These are phyloP conservation scores for Dendrocalamus sinicus DNA, from an alignment of 176 grass and related monocot species.

Conservation along the genomic window DNA sequence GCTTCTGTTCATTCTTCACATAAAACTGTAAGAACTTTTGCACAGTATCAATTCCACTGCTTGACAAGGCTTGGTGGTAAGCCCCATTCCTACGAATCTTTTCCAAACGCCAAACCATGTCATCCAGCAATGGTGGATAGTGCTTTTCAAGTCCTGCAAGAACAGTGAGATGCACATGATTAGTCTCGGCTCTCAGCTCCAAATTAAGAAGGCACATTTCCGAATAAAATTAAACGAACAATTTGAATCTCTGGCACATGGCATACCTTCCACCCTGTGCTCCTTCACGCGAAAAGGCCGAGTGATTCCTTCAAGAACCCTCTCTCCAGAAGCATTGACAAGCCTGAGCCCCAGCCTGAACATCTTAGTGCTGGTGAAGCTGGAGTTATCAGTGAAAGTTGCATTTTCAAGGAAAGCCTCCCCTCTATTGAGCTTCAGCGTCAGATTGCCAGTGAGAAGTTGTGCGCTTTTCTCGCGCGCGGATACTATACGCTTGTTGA, in stretches of 20 bases:
- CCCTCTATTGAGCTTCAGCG: constrained; percentile 53
- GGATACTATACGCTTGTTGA: constrained; percentile 51
- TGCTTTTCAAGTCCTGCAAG: constrained; percentile 59
- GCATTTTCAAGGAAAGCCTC: constrained; percentile 52
- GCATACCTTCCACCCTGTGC: constrained; percentile 60
- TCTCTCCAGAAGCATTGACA: constrained; percentile 35
- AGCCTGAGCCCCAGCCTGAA: constrained; percentile 66
- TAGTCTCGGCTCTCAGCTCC: not conserved
- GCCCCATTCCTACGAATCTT: constrained; percentile 42
- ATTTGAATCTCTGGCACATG: not conserved
- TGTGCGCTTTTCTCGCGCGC: constrained; percentile 49
- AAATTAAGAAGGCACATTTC: constrained; percentile 5
- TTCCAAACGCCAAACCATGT: constrained; percentile 62
- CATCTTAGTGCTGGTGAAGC: constrained; percentile 61
- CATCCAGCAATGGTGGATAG: constrained; percentile 42
- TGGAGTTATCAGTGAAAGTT: constrained; percentile 65
- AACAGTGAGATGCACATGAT: constrained; percentile 2
- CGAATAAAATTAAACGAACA: not conserved
- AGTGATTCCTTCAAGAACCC: constrained; percentile 60
- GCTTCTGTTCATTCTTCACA: constrained; percentile 48
- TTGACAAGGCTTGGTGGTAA: constrained; percentile 45
- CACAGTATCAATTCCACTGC: constrained; percentile 44
- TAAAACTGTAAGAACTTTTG: constrained; percentile 55
- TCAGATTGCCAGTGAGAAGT: constrained; percentile 53
- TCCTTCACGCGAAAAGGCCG: constrained; percentile 65